Evolutionary conservation across 108 stramenopile species (phyloP).

Genomic region (Pseudonitzschia pungens): DNA sequence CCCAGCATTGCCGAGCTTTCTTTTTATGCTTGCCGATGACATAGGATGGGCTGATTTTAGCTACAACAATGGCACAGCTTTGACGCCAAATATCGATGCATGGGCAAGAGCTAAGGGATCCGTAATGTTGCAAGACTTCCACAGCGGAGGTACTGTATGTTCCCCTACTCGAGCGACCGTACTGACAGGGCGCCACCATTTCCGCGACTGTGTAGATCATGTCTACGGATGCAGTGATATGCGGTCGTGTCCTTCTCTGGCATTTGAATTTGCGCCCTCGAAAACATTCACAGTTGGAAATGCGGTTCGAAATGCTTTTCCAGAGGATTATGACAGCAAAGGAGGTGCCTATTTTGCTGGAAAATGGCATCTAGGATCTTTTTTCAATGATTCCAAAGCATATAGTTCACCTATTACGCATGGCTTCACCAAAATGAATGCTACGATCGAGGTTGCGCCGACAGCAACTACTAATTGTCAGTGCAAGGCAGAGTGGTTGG

Average conservation of each 20-base stretch:
- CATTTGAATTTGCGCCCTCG: constrained; percentile 33
- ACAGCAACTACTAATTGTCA: constrained; percentile 37
- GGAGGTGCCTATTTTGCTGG: constrained; percentile 29
- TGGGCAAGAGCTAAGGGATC: constrained; percentile 27
- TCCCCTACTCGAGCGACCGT: constrained; percentile 41
- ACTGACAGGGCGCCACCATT: constrained; percentile 38
- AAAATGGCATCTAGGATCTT: constrained; percentile 40
- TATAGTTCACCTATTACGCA: constrained; percentile 30
- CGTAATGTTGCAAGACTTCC: constrained; percentile 32
- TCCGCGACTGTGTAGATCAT: constrained; percentile 45
- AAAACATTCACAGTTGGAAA: constrained; percentile 37
- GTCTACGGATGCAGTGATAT: constrained; percentile 41
- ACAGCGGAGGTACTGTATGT: constrained; percentile 39
- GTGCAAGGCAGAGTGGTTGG: constrained; percentile 34
- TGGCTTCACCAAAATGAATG: constrained; percentile 38
- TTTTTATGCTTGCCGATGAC: constrained; percentile 43
- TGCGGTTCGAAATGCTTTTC: constrained; percentile 22
- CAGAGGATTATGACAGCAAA: constrained; percentile 15
- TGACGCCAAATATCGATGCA: constrained; percentile 41
- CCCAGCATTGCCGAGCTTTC: constrained; percentile 32
- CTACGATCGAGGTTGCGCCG: constrained; percentile 37
- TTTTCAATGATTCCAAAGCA: constrained; percentile 36
- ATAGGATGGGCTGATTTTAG: constrained; percentile 48
- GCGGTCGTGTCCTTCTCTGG: constrained; percentile 17
- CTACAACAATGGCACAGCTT: constrained; percentile 42